Base-by-base conservation (phyloP, 805 yeast species). In the Pichia heedii region DNA sequence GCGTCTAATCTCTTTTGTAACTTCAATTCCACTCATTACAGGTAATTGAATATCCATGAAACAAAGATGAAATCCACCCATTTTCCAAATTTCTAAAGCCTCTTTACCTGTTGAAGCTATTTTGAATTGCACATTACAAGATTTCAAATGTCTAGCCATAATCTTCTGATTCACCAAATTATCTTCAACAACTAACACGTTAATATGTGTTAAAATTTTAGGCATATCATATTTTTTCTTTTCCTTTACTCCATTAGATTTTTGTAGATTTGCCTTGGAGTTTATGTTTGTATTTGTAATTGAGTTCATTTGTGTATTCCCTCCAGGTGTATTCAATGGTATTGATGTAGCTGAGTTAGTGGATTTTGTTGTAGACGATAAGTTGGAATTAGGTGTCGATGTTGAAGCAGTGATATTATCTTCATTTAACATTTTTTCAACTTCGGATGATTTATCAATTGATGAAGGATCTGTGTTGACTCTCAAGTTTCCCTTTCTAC, bases 31-130 rank as follows among this genome's bases (percentile, higher is more conserved):
- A 1, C 96, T 85, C 71, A 90, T 79, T 2, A 88, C 95, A 0
- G 99, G 99, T 43, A 93, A 69, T 64, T 93, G 97, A 55, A 93
- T 84, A 68, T 93, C 99, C 98, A 93, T 93, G 36, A 93, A 73
- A 33, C 94, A 94, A 50, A 93, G 68, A 60, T 93, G 97, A 57
- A 84, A 87, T 0, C 97, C 97, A 12, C 98, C 98, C 47, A 76
- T 78, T 51, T 86, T 73, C 97, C 97, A 93, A 63, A 81, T 84
- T 50, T 88, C 95, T 3, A 93, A 76, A 1, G 98, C 99, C 57
- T 93, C 97, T 53, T 81, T 78, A 24, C 99, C 99, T 53, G 88
- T 90, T 46, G 84, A 82, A 5, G 97, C 97, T 37, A 88, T 80
- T 48, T 81, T 81, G 51, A 81, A 87, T 36, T 81, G 82, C 26